phyloP scores from a whole-genome alignment of 2,329 filamentous ascomycete genomes.

The Dactylellina leptospora region DNA sequence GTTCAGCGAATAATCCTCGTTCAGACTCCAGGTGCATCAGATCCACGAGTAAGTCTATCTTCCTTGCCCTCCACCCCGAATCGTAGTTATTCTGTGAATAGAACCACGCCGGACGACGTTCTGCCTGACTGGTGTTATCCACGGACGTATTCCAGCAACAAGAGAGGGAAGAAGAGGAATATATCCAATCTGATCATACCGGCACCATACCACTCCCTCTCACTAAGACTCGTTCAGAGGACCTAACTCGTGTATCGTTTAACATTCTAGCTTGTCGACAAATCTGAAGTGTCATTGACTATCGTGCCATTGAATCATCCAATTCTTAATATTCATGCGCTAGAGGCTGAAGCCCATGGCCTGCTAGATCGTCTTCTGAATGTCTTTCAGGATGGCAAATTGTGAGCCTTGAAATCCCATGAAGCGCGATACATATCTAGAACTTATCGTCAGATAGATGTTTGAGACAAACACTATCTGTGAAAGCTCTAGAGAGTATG shows the following conservation, averaged over 20 bases:
- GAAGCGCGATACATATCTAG: conserved; percentile 14
- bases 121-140: conserved; percentile 23
- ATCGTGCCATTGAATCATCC: conserved; percentile 85
- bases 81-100: conserved; percentile 40
- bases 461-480: neutral
- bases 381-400: conserved; percentile 78
- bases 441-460: neutral
- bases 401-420: conserved; percentile 48
- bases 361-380: conserved; percentile 86
- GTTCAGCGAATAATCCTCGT: conserved; percentile 90
- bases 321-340: conserved; percentile 77
- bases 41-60: conserved; percentile 75
- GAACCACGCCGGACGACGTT: conserved; percentile 11
- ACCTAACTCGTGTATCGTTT: conserved; percentile 54
- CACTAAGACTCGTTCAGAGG: conserved; percentile 13
- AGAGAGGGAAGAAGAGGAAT: neutral
- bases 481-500: neutral
- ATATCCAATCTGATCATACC: neutral
- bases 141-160: conserved; percentile 18
- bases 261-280: conserved; percentile 72
- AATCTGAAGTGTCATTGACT: conserved; percentile 84
- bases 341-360: conserved; percentile 92
- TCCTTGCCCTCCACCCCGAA: conserved; percentile 9
- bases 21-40: conserved; percentile 84
- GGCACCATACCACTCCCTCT: neutral